Evolutionary conservation across 306 rosid species (phyloP).

Genomic region (Trifolium dubium): DNA sequence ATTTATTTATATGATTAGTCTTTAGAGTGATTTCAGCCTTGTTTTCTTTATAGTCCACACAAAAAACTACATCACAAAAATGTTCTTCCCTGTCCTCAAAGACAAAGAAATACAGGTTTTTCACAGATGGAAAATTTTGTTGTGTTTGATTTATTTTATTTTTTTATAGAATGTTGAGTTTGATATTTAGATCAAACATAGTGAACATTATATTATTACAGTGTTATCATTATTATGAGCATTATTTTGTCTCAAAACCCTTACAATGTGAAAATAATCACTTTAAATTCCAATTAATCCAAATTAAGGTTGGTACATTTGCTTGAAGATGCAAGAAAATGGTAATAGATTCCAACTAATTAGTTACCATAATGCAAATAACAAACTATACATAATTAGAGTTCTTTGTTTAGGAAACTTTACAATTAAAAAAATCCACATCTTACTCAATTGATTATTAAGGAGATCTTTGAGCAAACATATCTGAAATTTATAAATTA

Average conservation of each 20-base stretch:
- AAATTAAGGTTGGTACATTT: not conserved
- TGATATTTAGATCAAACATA: not conserved
- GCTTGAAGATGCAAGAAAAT: not conserved
- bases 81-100: slow-evolving; percentile 14
- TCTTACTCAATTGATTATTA: not conserved
- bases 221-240: not conserved
- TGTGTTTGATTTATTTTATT: no score
- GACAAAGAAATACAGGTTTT: not conserved
- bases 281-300: not conserved
- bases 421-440: not conserved
- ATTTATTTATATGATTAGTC: not conserved
- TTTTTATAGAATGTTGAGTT: not conserved
- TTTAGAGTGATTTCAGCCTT: not conserved
- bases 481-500: not conserved
- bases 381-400: not conserved
- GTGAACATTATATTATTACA: not conserved
- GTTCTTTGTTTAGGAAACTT: not conserved
- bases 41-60: not conserved
- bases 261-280: not conserved
- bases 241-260: slow-evolving; percentile 9
- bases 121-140: not conserved
- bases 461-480: not conserved
- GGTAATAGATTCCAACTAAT: not conserved
- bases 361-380: not conserved
- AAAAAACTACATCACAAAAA: not conserved